Percentiles rank a stretch among this genome's conserved stretches.
Conservation (phyloP, 768 basidiomycete species). For the Sarcodon sp. region DNA sequence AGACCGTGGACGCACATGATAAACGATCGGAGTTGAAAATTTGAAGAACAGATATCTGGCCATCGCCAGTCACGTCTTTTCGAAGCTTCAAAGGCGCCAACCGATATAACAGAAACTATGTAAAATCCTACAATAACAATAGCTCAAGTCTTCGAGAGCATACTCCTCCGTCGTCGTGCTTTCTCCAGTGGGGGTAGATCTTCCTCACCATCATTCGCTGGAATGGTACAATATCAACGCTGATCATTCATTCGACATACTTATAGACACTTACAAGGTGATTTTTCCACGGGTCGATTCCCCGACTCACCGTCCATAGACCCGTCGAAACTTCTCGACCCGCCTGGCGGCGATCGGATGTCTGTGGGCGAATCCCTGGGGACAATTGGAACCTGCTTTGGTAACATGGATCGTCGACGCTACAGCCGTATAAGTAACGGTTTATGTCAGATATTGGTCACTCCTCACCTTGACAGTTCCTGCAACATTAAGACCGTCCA, state of each 20-base stretch:
- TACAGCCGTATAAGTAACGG: constrained; percentile 13
- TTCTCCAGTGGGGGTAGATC: constrained; percentile 58
- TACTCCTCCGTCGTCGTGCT: constrained; percentile 37
- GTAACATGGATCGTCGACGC: constrained; percentile 68
- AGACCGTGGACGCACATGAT: constrained; percentile 41
- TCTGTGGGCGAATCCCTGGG: constrained; percentile 1
- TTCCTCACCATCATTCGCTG: constrained; percentile 29
- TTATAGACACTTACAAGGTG: constrained; percentile 15
- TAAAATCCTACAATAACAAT: background rate
- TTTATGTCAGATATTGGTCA: background rate
- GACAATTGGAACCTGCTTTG: constrained; percentile 33
- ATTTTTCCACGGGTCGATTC: constrained; percentile 1
- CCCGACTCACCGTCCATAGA: background rate
- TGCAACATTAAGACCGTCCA: constrained; percentile 41
- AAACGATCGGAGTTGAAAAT: background rate
- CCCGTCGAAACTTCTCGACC: background rate
- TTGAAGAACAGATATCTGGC: no score
- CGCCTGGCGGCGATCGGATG: constrained; percentile 2
- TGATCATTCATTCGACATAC: constrained; percentile 5
- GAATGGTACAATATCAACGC: constrained; percentile 6
- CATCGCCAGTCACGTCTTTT: no score
- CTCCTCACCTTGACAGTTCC: constrained; percentile 47
- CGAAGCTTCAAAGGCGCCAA: no score
- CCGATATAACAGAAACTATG: background rate
- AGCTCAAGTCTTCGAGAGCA: constrained; percentile 7